Percentiles rank a stretch among this genome's conserved stretches.
Evolutionary conservation across 176 grass and related monocot species (phyloP).

Genomic region (Elaeis guineensis): DNA sequence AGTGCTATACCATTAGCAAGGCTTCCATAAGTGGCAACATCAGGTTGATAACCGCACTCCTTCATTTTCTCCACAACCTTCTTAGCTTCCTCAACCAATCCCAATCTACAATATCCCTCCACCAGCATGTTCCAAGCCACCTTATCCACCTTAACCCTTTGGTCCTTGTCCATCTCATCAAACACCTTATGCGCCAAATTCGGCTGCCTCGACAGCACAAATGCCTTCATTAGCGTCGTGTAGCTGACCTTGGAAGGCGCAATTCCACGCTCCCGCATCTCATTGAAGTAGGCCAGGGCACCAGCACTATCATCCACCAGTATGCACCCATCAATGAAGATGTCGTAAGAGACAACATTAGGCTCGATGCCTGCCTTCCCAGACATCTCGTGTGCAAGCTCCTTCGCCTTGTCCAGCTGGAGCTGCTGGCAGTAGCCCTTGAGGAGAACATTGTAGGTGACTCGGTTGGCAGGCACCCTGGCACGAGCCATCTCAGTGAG

Average conservation of each 20-base stretch:
- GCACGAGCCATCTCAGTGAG: too few species aligned
- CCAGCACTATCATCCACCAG: constrained; percentile 50
- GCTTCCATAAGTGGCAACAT: constrained; percentile 54
- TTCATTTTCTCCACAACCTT: constrained; percentile 62
- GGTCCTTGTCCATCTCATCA: too few species aligned
- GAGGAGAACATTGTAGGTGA: too few species aligned
- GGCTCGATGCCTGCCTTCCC: too few species aligned
- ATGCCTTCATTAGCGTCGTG: constrained; percentile 90
- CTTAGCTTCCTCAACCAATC: constrained; percentile 55
- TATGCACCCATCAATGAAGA: constrained; percentile 85
- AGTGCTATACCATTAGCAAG: too few species aligned
- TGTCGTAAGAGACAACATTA: constrained; percentile 77
- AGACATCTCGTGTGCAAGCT: too few species aligned
- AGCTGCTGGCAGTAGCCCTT: too few species aligned
- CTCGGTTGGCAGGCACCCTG: too few species aligned
- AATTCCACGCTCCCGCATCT: constrained; percentile 67
- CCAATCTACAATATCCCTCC: too few species aligned
- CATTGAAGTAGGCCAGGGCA: constrained; percentile 62
- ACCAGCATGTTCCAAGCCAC: too few species aligned
- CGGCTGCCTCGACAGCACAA: constrained; percentile 64
- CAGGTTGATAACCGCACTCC: constrained; percentile 40
- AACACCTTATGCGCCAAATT: constrained; percentile 77
- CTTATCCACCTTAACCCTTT: too few species aligned
- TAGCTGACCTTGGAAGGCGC: constrained; percentile 75
- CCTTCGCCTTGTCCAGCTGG: too few species aligned